These are phyloP conservation scores for Hyphodiscus hymeniophilus DNA, from an alignment of 495 filamentous ascomycete species.

Conservation along the genomic window DNA sequence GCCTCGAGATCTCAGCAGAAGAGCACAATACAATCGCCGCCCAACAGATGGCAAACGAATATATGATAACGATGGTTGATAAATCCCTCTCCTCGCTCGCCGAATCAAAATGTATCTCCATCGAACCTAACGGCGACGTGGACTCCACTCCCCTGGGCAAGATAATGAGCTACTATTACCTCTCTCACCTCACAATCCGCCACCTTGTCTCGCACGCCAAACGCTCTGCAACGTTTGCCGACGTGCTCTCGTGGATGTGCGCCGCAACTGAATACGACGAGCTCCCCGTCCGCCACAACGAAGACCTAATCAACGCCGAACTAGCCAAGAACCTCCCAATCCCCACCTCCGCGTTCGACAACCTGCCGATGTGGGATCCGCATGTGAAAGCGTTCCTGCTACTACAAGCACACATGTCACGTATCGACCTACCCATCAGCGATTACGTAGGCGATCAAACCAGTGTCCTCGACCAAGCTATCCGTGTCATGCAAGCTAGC, in stretches of 20 bases:
- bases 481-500: constrained; percentile 87
- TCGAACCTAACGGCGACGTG: constrained; percentile 82
- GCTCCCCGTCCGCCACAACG: constrained; percentile 96
- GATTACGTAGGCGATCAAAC: constrained; percentile 94
- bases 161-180: constrained; percentile 99
- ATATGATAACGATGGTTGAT: constrained; percentile 86
- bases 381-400: constrained; percentile 95
- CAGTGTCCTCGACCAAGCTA: constrained; percentile 81
- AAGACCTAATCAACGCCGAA: constrained; percentile 95
- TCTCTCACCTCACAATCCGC: constrained; percentile 91
- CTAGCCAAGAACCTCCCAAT: constrained; percentile 73
- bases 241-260: constrained; percentile 88
- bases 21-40: constrained; percentile 87
- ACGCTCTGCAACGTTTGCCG: constrained; percentile 68
- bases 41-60: constrained; percentile 78
- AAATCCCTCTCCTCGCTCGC: constrained; percentile 73
- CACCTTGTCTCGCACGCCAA: constrained; percentile 71
- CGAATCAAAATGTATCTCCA: constrained; percentile 70
- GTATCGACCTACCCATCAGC: constrained; percentile 84
- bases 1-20: constrained; percentile 85
- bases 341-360: constrained; percentile 52
- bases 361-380: constrained; percentile 86
- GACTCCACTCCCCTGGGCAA: constrained; percentile 86
- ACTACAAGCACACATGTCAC: constrained; percentile 89
- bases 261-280: constrained; percentile 94